Evolutionary conservation across 257 asterid species (phyloP), one percentile per base, ranked within the genome.

Genomic region (Solanum sejunctum): DNA sequence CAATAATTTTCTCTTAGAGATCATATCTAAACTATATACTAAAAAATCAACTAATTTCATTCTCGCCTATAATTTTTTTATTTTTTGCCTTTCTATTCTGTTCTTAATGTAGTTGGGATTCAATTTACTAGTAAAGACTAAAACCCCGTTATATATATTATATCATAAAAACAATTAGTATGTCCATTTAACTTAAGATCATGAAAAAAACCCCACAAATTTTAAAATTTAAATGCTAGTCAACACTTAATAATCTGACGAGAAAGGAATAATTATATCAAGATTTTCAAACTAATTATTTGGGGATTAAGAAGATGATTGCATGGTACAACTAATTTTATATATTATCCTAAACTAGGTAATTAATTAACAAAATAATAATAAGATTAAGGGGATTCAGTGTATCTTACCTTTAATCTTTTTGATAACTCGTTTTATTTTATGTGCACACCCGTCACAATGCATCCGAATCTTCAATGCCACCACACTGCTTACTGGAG

Each of bases 371-470:
- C 21, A 11, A 55, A 45, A 63, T 54, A 12, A 36, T 36, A 64
- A 56, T 10, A 2, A 13, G 1, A 71, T 52, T 7, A 28, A 49
- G n/a, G 47, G 77, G 12, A 41, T 60, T 32, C 36, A 81, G 85
- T 75, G 54, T 12, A 79, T 88, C 93, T 85, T 61, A 94, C 98
- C 98, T 79, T 91, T 92, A 63, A 95, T 45, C 52, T 95, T 89
- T 87, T 90, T 92, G 26, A 95, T 90, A 67, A 90, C 84, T 84
- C 97, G 86, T 91, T 89, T 93, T 49, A 94, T 93, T 87, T 95
- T 95, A 56, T 89, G 88, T 5, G 97, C 97, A 84, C 99, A 95
- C 77, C 96, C 99, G 79, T 95, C 97, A 63, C 99, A 95, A 87
- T 95, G 99, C 71, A 95, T 86, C 64, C 83, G 91, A 84, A 93